Percentiles rank a stretch among this genome's conserved stretches.
These are phyloP conservation scores for Fusarium tupiense DNA, from an alignment of 2,329 filamentous ascomycete genomes.

Conservation along the genomic window DNA sequence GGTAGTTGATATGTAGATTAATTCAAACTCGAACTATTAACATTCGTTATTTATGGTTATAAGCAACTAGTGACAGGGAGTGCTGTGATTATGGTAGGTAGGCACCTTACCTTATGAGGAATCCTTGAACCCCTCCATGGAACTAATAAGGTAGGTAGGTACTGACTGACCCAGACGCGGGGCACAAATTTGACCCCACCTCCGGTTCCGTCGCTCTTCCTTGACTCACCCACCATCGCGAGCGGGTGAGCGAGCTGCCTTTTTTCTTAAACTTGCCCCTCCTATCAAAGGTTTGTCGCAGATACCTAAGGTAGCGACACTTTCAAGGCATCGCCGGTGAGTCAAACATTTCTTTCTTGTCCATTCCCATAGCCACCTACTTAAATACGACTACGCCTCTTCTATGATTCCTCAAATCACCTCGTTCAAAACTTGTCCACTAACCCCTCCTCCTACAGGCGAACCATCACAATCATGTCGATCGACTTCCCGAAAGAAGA, in stretches of 20 bases:
- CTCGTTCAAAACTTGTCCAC: neutral
- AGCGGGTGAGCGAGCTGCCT: slow-evolving; percentile 10
- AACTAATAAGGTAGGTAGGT: neutral
- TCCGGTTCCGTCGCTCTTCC: slow-evolving; percentile 27
- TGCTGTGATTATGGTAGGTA: neutral
- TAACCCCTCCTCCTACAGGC: slow-evolving; percentile 22
- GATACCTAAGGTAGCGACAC: slow-evolving; percentile 6
- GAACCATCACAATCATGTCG: slow-evolving; percentile 66
- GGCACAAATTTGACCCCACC: slow-evolving; percentile 41
- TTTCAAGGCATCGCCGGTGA: slow-evolving; percentile 26
- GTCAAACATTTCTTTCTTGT: neutral
- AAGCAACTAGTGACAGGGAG: neutral
- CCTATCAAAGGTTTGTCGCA: slow-evolving; percentile 35
- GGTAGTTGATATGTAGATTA: neutral
- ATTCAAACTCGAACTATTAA: neutral
- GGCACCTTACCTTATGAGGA: neutral
- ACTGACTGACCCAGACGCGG: slow-evolving; percentile 19
- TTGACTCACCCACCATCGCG: slow-evolving; percentile 45
- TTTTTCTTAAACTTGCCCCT: slow-evolving; percentile 44
- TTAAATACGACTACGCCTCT: neutral
- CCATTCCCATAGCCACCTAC: neutral
- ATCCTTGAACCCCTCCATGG: neutral
- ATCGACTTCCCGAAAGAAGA: slow-evolving; percentile 95
- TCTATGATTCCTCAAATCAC: neutral
- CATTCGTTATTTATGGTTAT: neutral